Evolutionary conservation across 1,139 yeast species (phyloP).

Genomic region (Meyerozyma smithsonii): DNA sequence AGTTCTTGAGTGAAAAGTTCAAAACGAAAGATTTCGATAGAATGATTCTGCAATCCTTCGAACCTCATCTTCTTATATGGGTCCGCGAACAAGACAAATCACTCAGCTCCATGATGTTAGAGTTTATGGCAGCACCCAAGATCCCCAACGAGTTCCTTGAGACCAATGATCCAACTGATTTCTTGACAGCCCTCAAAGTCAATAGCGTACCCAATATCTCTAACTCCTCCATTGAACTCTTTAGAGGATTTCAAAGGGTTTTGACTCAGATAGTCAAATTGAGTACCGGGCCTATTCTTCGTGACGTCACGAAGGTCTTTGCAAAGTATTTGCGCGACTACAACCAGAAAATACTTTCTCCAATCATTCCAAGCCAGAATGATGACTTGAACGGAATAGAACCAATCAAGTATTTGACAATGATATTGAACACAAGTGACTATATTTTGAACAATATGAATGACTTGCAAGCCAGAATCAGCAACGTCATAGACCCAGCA

Average conservation of each 20-base stretch:
- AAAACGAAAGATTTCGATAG: constrained; percentile 38
- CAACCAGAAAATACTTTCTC: constrained; percentile 53
- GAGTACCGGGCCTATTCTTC: constrained; percentile 62
- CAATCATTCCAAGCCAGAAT: constrained; percentile 46
- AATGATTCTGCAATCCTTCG: constrained; percentile 69
- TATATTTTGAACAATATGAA: constrained; percentile 75
- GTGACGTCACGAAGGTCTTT: constrained; percentile 62
- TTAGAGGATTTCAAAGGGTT: constrained; percentile 68
- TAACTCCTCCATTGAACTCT: constrained; percentile 82
- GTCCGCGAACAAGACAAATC: constrained; percentile 75
- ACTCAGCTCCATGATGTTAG: constrained; percentile 57
- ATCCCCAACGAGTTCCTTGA: constrained; percentile 34
- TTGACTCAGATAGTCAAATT: constrained; percentile 73
- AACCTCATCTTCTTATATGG: constrained; percentile 83
- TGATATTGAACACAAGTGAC: constrained; percentile 84
- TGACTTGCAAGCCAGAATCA: constrained; percentile 68
- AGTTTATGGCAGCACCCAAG: constrained; percentile 49
- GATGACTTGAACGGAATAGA: constrained; percentile 36
- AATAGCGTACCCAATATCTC: constrained; percentile 57
- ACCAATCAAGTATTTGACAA: constrained; percentile 61
- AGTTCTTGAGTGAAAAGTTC: constrained; percentile 58
- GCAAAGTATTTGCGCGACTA: constrained; percentile 65
- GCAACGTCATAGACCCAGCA: constrained; percentile 38
- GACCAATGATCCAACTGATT: constrained; percentile 18
- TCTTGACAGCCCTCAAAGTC: constrained; percentile 31